Evolutionary conservation across 352 stramenopile genomes (phyloP).

Genomic region (Phytophthora lateralis): DNA sequence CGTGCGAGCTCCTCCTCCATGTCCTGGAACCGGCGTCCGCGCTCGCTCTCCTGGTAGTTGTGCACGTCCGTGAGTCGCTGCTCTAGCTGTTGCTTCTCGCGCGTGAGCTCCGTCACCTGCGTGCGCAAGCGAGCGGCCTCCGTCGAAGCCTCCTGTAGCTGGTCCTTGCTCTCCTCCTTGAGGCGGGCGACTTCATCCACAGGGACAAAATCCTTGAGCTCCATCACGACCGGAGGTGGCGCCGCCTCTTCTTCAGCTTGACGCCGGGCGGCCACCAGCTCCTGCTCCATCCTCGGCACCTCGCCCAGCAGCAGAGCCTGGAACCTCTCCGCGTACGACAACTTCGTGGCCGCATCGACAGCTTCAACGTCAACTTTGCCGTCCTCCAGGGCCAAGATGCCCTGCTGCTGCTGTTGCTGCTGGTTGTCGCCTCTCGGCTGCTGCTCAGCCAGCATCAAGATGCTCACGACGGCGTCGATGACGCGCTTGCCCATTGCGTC

Average conservation of each 20-base stretch:
- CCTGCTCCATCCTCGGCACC: constrained; percentile 45
- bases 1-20: constrained; percentile 69
- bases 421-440: constrained; percentile 9
- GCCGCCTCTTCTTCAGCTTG: constrained; percentile 32
- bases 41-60: constrained; percentile 75
- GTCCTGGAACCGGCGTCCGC: constrained; percentile 55
- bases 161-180: constrained; percentile 51
- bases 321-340: constrained; percentile 64
- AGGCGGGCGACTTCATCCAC: constrained; percentile 57
- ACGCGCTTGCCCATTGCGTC: constrained; percentile 66
- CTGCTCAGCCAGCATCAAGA: constrained; percentile 60
- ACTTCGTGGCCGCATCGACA: constrained; percentile 15
- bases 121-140: constrained; percentile 37
- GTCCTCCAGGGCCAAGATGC: constrained; percentile 35
- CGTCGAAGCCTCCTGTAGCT: constrained; percentile 37
- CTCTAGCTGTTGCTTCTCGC: constrained; percentile 63
- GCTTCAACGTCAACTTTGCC: constrained; percentile 1
- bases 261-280: constrained; percentile 36
- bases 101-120: constrained; percentile 46
- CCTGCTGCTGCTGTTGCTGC: constrained; percentile 11
- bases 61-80: constrained; percentile 70
- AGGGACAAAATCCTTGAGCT: constrained; percentile 72
- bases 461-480: constrained; percentile 54
- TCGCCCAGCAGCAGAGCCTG: constrained; percentile 55
- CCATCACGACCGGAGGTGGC: constrained; percentile 47